A percentile compares a stretch with the other conserved stretches of the same genome.
These are phyloP conservation scores for Linderina pennispora DNA, from an alignment of 192 early-diverging fungal genomes.

Conservation along the genomic window DNA sequence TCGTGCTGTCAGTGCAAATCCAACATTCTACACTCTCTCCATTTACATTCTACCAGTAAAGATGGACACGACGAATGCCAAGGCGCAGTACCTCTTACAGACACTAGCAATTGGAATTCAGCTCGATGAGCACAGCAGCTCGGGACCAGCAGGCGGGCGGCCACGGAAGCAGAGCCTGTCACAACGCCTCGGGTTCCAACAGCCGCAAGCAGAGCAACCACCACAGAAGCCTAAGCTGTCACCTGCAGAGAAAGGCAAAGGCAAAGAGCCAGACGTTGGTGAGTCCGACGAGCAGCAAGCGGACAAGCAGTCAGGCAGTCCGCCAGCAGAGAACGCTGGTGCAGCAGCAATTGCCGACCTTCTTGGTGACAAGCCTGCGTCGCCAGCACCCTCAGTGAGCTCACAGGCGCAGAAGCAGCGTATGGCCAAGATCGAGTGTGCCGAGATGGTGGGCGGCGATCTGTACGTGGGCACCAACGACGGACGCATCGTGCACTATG, in stretches of 20 bases:
- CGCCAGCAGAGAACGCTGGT: too few species aligned
- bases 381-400: too few species aligned
- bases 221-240: too few species aligned
- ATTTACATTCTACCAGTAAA: too few species aligned
- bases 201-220: neutral
- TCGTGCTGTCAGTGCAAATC: too few species aligned
- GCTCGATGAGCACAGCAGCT: constrained; percentile 2
- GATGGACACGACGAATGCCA: too few species aligned
- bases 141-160: neutral
- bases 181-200: constrained; percentile 33
- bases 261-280: neutral
- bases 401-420: constrained; percentile 1
- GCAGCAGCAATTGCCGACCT: too few species aligned
- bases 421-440: constrained; percentile 21
- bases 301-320: too few species aligned
- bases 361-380: too few species aligned
- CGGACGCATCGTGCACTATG: constrained; percentile 34
- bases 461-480: constrained; percentile 36
- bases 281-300: too few species aligned
- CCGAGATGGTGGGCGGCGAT: constrained; percentile 20
- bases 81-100: constrained; percentile 22
- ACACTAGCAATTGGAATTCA: constrained; percentile 18
- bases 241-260: too few species aligned
- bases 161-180: constrained; percentile 38
- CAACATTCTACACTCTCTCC: too few species aligned